Evolutionary conservation across 1,284 basidiomycete genomes (phyloP).

Genomic region (Meripilus lineatus): DNA sequence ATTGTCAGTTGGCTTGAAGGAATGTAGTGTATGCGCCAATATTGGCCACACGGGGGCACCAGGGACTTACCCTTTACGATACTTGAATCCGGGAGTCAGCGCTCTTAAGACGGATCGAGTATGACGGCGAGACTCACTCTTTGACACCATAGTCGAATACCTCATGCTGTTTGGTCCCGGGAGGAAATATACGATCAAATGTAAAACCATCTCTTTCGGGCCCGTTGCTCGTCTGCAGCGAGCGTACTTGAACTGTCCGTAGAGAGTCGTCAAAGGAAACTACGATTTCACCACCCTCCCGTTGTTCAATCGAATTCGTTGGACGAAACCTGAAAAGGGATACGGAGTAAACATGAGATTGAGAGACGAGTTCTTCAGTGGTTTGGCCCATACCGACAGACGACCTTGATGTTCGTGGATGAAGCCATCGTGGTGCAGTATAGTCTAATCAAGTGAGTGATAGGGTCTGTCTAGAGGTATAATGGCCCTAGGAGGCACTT

Average conservation of each 20-base stretch:
- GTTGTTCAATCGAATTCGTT: constrained; percentile 86
- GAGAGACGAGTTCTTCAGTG: constrained; percentile 1
- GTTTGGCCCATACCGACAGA: constrained; percentile 71
- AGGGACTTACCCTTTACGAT: constrained; percentile 67
- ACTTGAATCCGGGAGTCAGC: constrained; percentile 33
- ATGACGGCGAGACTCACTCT: constrained; percentile 55
- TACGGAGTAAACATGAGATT: neutral
- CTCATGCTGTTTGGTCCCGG: constrained; percentile 87
- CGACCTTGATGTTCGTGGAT: constrained; percentile 86
- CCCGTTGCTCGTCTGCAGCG: constrained; percentile 58
- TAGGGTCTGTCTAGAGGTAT: too few species aligned
- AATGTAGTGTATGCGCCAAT: too few species aligned
- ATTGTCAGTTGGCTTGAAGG: constrained; percentile 7
- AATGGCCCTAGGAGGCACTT: too few species aligned
- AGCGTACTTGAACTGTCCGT: constrained; percentile 79
- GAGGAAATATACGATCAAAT: constrained; percentile 96
- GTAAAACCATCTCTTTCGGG: constrained; percentile 93
- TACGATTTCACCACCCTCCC: constrained; percentile 89
- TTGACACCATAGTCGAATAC: constrained; percentile 99
- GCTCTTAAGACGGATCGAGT: constrained; percentile 5
- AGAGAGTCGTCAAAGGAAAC: constrained; percentile 86
- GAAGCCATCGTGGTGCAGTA: constrained; percentile 48
- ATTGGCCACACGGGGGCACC: too few species aligned
- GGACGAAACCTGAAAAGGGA: constrained; percentile 80
- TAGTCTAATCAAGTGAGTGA: constrained; percentile 7